phyloP scores from a whole-genome alignment of 805 yeast genomes.

The Nadsonia fulvescens region DNA sequence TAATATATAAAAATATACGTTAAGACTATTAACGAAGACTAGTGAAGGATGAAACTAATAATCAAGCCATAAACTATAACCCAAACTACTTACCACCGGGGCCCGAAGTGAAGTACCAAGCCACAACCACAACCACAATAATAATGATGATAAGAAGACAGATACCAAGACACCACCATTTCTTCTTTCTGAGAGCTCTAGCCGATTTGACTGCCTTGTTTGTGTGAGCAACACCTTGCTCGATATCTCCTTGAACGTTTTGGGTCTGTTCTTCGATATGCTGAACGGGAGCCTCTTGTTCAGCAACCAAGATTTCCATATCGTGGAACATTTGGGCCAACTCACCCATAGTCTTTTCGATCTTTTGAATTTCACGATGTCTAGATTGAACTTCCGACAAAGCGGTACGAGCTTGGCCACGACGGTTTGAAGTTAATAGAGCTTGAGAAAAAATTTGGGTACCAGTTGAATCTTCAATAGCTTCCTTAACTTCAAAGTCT shows the following conservation, averaged over 20 bases:
- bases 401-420: conserved; percentile 76
- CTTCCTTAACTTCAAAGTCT: conserved; percentile 66
- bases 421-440: conserved; percentile 20
- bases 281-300: conserved; percentile 78
- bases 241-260: conserved; percentile 77
- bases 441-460: conserved; percentile 94
- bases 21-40: no score
- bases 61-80: no score
- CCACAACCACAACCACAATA: conserved; percentile 5
- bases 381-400: conserved; percentile 90
- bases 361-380: conserved; percentile 84
- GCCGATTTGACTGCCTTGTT: conserved; percentile 80
- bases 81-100: no score
- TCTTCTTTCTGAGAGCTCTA: conserved; percentile 77
- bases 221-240: conserved; percentile 88
- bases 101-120: no score
- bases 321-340: conserved; percentile 87
- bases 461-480: conserved; percentile 63
- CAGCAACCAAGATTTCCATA: conserved; percentile 90
- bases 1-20: no score
- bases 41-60: no score
- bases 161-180: conserved; percentile 66
- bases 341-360: conserved; percentile 91
- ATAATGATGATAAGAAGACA: conserved; percentile 3
- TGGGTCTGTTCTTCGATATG: conserved; percentile 66